Conservation (phyloP, 1,284 basidiomycete genomes). For the Ustilago crameri region DNA sequence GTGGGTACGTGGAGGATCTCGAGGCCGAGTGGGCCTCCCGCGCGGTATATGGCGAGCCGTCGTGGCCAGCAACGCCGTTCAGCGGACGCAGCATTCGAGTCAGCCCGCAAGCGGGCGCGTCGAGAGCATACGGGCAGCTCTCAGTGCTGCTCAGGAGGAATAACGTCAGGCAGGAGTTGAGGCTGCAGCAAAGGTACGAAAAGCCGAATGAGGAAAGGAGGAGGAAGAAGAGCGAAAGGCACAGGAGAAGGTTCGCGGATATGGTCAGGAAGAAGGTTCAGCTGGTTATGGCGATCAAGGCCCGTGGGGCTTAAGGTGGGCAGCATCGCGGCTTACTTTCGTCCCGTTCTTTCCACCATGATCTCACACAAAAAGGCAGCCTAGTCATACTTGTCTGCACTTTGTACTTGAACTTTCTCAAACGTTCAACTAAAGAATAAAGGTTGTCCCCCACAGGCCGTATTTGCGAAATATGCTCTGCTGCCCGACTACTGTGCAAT, state of each 20-base stretch:
- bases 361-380: too few species aligned
- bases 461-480: too few species aligned
- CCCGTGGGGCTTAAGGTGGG: conserved; percentile 54
- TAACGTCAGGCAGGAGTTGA: conserved; percentile 61
- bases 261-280: conserved; percentile 66
- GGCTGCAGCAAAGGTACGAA: conserved; percentile 62
- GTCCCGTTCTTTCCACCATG: background rate
- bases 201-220: conserved; percentile 66
- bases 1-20: conserved; percentile 39
- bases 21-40: conserved; percentile 38
- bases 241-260: conserved; percentile 65
- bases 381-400: too few species aligned
- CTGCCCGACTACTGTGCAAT: too few species aligned
- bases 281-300: conserved; percentile 65
- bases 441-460: too few species aligned
- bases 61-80: conserved; percentile 45
- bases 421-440: too few species aligned
- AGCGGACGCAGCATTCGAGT: conserved; percentile 38
- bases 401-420: too few species aligned
- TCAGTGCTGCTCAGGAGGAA: conserved; percentile 48
- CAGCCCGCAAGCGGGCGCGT: conserved; percentile 28
- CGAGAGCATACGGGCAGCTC: conserved; percentile 43
- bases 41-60: conserved; percentile 34
- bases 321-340: too few species aligned
- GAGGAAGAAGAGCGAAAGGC: conserved; percentile 63